A percentile compares a stretch with the other conserved stretches of the same genome.
These are phyloP conservation scores for Stemphylium lycopersici DNA, from an alignment of 2,329 filamentous ascomycete species.

Conservation along the genomic window DNA sequence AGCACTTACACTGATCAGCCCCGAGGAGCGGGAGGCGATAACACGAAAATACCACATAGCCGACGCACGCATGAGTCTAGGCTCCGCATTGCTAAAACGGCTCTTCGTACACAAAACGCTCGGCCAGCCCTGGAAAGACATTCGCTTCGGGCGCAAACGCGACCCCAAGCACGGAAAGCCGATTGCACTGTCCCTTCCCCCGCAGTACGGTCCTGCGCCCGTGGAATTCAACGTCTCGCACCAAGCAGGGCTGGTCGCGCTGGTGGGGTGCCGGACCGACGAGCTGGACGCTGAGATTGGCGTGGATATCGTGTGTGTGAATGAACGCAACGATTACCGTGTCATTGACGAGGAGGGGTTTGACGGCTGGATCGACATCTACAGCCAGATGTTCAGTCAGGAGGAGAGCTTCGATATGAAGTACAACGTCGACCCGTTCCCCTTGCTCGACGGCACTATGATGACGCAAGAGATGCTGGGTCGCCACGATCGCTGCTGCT, in stretches of 20 bases:
- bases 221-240: constrained; percentile 80
- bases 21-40: constrained; percentile 63
- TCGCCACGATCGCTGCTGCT: constrained; percentile 52
- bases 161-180: constrained; percentile 59
- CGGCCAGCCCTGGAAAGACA: constrained; percentile 65
- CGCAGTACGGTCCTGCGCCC: constrained; percentile 29
- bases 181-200: constrained; percentile 50
- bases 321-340: constrained; percentile 69
- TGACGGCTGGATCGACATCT: constrained; percentile 71
- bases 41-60: constrained; percentile 69
- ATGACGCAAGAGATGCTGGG: constrained; percentile 51
- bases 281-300: constrained; percentile 61
- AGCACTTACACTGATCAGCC: constrained; percentile 51
- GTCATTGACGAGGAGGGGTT: constrained; percentile 68
- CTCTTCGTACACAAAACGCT: constrained; percentile 67
- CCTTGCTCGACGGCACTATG: constrained; percentile 53
- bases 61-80: constrained; percentile 77
- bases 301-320: constrained; percentile 76
- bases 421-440: constrained; percentile 54
- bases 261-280: constrained; percentile 58
- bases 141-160: constrained; percentile 62
- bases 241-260: constrained; percentile 74
- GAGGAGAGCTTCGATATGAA: constrained; percentile 69
- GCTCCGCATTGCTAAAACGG: constrained; percentile 75
- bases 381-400: constrained; percentile 71